Evolutionary conservation across 2,329 filamentous ascomycete genomes (phyloP).

Genomic region (Chlorencoelia australis): DNA sequence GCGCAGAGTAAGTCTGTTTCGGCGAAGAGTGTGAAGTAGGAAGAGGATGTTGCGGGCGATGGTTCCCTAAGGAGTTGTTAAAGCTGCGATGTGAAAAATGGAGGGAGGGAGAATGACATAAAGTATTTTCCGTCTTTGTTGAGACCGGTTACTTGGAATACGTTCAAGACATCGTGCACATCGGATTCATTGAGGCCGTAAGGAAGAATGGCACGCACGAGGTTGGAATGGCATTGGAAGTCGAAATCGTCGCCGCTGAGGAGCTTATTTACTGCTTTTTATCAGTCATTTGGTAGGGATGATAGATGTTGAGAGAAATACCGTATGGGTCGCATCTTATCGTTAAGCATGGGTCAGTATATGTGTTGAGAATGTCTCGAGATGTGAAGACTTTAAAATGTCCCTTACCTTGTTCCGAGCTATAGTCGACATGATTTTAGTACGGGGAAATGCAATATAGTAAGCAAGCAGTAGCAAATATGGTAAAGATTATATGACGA

Average conservation of each 20-base stretch:
- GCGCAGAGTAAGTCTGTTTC: slow-evolving; percentile 61
- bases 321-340: no score
- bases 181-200: slow-evolving; percentile 62
- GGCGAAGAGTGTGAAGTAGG: slow-evolving; percentile 61
- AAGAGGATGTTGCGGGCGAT: slow-evolving; percentile 35
- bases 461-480: no score
- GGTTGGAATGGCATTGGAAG: slow-evolving; percentile 77
- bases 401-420: no score
- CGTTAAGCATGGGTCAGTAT: no score
- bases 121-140: slow-evolving; percentile 65
- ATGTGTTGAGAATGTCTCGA: no score
- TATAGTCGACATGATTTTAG: no score
- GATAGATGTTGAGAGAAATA: slow-evolving; percentile 13
- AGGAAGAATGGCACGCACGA: slow-evolving; percentile 60
- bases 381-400: no score
- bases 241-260: slow-evolving; percentile 64
- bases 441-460: no score
- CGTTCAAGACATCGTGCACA: slow-evolving; percentile 76
- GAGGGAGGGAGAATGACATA: slow-evolving; percentile 37
- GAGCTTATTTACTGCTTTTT: slow-evolving; percentile 51
- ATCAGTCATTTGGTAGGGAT: slow-evolving; percentile 4
- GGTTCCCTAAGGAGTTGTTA: slow-evolving; percentile 27
- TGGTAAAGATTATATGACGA: no score
- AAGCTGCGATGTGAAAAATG: background rate
- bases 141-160: slow-evolving; percentile 77